Conservation (phyloP, 768 basidiomycete species). For the Gymnopilus junonius region DNA sequence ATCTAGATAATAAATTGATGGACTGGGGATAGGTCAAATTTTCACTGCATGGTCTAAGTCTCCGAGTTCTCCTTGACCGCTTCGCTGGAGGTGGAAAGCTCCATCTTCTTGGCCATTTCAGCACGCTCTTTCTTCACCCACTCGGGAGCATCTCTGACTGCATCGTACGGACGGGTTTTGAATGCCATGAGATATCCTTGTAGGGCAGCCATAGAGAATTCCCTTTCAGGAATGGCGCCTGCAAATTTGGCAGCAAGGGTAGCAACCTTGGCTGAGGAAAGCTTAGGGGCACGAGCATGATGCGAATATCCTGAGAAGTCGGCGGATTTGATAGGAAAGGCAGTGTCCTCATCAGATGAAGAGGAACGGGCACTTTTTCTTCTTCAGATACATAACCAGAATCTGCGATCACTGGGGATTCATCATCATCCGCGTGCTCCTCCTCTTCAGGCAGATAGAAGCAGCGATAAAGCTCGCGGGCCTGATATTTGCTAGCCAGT, state of each 20-base stretch:
- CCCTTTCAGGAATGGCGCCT: conserved; percentile 50
- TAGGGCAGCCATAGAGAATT: conserved; percentile 53
- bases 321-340: conserved; percentile 2
- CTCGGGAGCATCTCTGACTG: conserved; percentile 44
- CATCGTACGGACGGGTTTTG: conserved; percentile 62
- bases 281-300: conserved; percentile 38
- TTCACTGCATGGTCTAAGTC: not conserved
- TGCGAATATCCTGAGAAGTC: conserved; percentile 28
- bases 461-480: conserved; percentile 62
- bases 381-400: conserved; percentile 27
- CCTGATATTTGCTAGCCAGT: conserved; percentile 73
- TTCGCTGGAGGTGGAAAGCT: not conserved
- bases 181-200: conserved; percentile 72
- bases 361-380: conserved; percentile 13
- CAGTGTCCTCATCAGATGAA: not conserved
- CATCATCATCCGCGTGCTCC: conserved; percentile 13
- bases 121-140: conserved; percentile 56
- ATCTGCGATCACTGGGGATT: conserved; percentile 20
- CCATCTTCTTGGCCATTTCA: conserved; percentile 16
- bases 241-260: conserved; percentile 62
- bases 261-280: conserved; percentile 43
- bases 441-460: conserved; percentile 62
- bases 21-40: not conserved
- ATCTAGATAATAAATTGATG: not conserved
- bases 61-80: not conserved